phyloP scores from a whole-genome alignment of 2,329 filamentous ascomycete species.

The Aspergillus arachidicola region DNA sequence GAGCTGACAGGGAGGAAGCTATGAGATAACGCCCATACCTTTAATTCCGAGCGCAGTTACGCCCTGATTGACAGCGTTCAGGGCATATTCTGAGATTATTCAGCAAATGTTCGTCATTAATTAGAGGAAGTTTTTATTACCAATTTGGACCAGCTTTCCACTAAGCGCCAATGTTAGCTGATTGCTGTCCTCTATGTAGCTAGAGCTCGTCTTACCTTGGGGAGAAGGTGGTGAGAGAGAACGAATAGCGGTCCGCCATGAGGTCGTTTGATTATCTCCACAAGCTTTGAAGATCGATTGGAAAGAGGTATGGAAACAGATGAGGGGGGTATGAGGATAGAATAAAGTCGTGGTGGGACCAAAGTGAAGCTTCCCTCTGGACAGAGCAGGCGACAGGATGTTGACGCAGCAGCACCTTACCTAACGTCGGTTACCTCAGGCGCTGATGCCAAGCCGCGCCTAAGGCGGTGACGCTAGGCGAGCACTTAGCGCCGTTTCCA shows the following conservation, averaged over 20 bases:
- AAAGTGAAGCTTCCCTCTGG: constrained; percentile 36
- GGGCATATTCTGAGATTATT: constrained; percentile 78
- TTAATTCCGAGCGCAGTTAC: constrained; percentile 98
- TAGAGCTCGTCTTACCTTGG: constrained; percentile 68
- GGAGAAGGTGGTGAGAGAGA: constrained; percentile 99
- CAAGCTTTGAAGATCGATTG: constrained; percentile 17
- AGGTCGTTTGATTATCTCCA: constrained; percentile 30
- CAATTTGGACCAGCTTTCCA: constrained; percentile 99
- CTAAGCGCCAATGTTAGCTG: constrained; percentile 59
- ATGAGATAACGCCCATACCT: constrained; percentile 58
- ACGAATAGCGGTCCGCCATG: constrained; percentile 99
- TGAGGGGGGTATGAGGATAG: constrained; percentile 19
- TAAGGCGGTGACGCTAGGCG: constrained; percentile 27
- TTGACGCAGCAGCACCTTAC: constrained; percentile 31
- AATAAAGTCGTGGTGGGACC: constrained; percentile 20
- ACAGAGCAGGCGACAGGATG: constrained; percentile 35
- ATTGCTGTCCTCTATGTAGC: constrained; percentile 8
- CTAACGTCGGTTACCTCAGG: constrained; percentile 12
- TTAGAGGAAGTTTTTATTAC: constrained; percentile 49
- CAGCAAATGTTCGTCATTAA: constrained; percentile 14
- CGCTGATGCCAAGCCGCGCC: constrained; percentile 20
- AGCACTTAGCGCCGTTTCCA: constrained; percentile 22
- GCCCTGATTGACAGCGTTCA: constrained; percentile 98
- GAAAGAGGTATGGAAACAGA: constrained; percentile 5
- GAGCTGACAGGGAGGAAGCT: background rate